Base-by-base conservation (phyloP, 805 yeast species). In the Zygotorulaspora danielsina region DNA sequence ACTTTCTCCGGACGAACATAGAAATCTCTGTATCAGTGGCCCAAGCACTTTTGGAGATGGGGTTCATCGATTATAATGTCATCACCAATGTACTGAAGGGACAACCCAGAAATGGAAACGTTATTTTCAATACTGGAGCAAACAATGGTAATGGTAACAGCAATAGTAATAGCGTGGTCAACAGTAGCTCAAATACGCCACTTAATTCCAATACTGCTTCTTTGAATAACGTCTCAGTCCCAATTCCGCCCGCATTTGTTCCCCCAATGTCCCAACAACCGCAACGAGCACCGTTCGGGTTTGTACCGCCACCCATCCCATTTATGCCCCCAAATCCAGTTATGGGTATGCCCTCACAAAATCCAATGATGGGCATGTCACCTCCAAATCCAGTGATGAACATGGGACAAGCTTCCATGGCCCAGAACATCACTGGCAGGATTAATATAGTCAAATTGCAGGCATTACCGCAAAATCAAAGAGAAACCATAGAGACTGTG, bases 11-110 rank as follows among this genome's bases (percentile, higher is more conserved):
- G 64, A 74, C 50, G 64, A 77, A 47, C 79, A 79, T 12, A 63
- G 62, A 77, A 34, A 63, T 83, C 29, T 81, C 88, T 3, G 65
- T 77, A 2, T 72, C 84, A 1, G 79, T 85, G 1, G 78, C 89
- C 0, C 93, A 84, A 56, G 84, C 88, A 2, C 65, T 84, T 45
- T 63, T 84, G 13, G 67, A 82, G 34, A 83, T 84, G 89, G 94
- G 93, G 1, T 70, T 84, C 30, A 76, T 84, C 16, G 84, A 82
- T 55, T 69, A 72, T 26, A 78, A 76, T 32, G 82, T 80, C n/a
- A 76, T 83, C n/a, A 70, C 71, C 24, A 75, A 78, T 44, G 76
- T 84, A 4, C 49, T 53, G 54, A 58, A 51, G 38, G 39, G 38
- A 41, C 46, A 48, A 41, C 41, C 26, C 34, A 36, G 45, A 44